phyloP scores from a whole-genome alignment of 208 protist genomes.

The Leishmania tarentolae region DNA sequence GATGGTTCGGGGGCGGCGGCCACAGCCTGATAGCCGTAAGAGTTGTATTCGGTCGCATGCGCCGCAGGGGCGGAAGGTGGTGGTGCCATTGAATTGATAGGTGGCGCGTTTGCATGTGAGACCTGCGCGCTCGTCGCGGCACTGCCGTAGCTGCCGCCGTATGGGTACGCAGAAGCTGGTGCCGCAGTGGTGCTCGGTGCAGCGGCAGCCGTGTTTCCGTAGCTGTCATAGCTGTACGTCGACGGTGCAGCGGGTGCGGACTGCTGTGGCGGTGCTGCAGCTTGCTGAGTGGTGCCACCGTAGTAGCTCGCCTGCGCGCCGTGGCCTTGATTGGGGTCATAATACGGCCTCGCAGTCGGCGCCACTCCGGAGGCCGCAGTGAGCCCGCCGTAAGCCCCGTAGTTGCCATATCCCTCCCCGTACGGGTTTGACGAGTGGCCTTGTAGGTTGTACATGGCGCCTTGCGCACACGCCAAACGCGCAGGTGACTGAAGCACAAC shows the following conservation, averaged over 20 bases:
- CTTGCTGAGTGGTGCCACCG: not conserved
- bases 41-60: constrained; percentile 9
- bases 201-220: not conserved
- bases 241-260: not conserved
- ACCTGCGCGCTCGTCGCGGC: constrained; percentile 14
- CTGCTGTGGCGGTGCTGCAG: constrained; percentile 10
- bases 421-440: constrained; percentile 28
- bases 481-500: not conserved
- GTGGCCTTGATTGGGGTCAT: constrained; percentile 16
- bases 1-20: not conserved
- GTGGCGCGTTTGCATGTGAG: constrained; percentile 15
- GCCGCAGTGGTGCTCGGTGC: constrained; percentile 4
- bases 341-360: constrained; percentile 9
- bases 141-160: constrained; percentile 18
- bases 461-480: not conserved
- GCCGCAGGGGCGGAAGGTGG: not conserved
- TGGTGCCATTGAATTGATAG: constrained; percentile 18
- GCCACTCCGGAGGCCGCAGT: not conserved
- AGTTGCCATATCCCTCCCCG: constrained; percentile 25
- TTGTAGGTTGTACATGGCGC: constrained; percentile 23
- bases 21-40: constrained; percentile 19
- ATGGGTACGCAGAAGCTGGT: constrained; percentile 24
- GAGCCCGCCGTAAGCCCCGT: constrained; percentile 32
- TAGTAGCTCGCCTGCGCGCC: constrained; percentile 16
- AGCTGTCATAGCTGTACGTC: constrained; percentile 9